These are phyloP conservation scores for Vicia sativa DNA, from an alignment of 306 rosid genomes.

Conservation along the genomic window DNA sequence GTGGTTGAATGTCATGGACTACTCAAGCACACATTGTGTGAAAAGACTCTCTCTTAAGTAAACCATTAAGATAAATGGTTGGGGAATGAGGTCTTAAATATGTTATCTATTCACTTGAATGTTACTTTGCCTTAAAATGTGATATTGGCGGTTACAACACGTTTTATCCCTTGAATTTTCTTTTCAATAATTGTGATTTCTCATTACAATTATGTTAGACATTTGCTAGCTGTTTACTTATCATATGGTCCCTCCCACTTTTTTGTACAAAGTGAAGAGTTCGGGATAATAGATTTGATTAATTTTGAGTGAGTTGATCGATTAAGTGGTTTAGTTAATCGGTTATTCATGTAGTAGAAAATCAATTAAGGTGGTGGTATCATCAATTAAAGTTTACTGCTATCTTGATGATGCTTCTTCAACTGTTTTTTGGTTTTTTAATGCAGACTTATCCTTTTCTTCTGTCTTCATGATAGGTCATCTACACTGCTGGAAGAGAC, in stretches of 20 bases:
- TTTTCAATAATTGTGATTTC: neutral
- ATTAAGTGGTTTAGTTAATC: neutral
- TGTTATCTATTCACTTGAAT: neutral
- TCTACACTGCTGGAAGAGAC: constrained; percentile 92
- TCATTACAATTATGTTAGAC: neutral
- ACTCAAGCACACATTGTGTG: neutral
- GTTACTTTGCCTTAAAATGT: constrained; percentile 12
- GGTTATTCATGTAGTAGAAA: neutral
- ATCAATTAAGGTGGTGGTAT: neutral
- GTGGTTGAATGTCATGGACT: constrained; percentile 15
- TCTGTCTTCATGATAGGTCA: constrained; percentile 65
- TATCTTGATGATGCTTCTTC: constrained; percentile 19
- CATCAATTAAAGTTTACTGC: neutral
- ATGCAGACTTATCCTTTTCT: constrained; percentile 28
- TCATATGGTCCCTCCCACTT: neutral
- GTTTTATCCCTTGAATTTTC: neutral
- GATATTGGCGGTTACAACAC: neutral
- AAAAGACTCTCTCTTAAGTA: constrained; percentile 10
- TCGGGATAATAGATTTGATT: neutral
- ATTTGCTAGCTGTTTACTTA: neutral
- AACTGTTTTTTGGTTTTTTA: constrained; percentile 21
- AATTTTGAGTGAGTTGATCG: neutral
- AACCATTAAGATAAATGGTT: constrained; percentile 1
- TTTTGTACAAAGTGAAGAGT: neutral
- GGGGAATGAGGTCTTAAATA: constrained; percentile 12